Evolutionary conservation across 1,139 yeast genomes (phyloP), one percentile per base, ranked within the genome.

Genomic region (Kurtzmaniella quercitrusa): DNA sequence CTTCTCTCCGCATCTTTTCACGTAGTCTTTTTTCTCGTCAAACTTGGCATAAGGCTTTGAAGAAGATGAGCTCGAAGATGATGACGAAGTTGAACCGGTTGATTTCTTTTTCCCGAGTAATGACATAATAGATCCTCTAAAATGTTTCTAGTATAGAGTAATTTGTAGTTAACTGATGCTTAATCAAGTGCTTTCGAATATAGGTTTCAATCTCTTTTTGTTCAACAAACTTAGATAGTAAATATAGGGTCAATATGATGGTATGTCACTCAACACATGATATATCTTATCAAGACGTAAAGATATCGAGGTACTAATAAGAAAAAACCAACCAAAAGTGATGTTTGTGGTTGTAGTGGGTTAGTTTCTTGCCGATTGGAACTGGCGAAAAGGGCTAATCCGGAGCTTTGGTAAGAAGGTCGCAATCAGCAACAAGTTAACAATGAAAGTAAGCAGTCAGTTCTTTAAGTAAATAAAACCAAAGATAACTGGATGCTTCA

Each of bases 1-100:
- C 52, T 63, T 66, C 51, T 59, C 42, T 34, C 61, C 57, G 56
- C 76, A 72, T 48, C 77, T 62, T 49, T 66, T 67, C 24, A 56
- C 63, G 51, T 72, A 72, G 54, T 72, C 77, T 55, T 71, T 67
- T 62, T 70, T 70, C 49, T 70, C 75, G 51, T 70, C 75, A 54
- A 70, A 70, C 49, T 63, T 60, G 44, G 59, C 54, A 49, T 59
- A 65, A 9, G 51, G 37, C 14, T 39, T 39, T 27, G 51, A 45
- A 19, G 44, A 43, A 15, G 48, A 42, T 23, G 51, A 43, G 9
- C 40, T 21, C 10, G 45, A 41, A 6, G 44, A 41, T n/a, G 46
- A 43, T 4, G 49, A 48, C 3, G 50, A 48, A 15, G 46, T 44
- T 2, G 52, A 43, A 3, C 47, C 42, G 24, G 42, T 41, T 23